Conservation (phyloP, 2,329 filamentous ascomycete species). For the Penicillium occitanis region DNA sequence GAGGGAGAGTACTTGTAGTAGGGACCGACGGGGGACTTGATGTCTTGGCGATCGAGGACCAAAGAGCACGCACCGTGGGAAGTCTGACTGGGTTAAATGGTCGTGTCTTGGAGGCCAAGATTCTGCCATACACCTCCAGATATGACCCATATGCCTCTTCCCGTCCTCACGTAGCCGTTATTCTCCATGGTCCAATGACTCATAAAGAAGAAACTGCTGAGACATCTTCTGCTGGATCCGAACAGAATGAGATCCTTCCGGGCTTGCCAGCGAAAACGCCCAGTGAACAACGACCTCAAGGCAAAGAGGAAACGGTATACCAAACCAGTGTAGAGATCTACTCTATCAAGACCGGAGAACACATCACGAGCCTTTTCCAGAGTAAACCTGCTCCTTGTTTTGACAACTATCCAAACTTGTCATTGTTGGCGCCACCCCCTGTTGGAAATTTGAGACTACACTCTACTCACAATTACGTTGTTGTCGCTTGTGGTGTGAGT, state of each 20-base stretch:
- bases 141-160: slow-evolving; percentile 54
- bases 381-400: slow-evolving; percentile 63
- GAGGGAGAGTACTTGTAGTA: slow-evolving; percentile 68
- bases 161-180: slow-evolving; percentile 74
- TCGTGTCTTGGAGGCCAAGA: slow-evolving; percentile 76
- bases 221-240: slow-evolving; percentile 36
- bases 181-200: slow-evolving; percentile 73
- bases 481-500: slow-evolving; percentile 75
- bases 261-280: slow-evolving; percentile 28
- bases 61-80: slow-evolving; percentile 67
- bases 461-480: slow-evolving; percentile 68
- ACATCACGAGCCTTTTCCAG: slow-evolving; percentile 71
- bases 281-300: slow-evolving; percentile 26
- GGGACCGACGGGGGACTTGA: slow-evolving; percentile 80
- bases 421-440: slow-evolving; percentile 68
- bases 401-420: slow-evolving; percentile 57
- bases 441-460: slow-evolving; percentile 72
- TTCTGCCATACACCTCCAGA: slow-evolving; percentile 67
- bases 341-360: slow-evolving; percentile 72
- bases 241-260: slow-evolving; percentile 36
- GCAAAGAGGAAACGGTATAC: slow-evolving; percentile 50
- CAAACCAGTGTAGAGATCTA: slow-evolving; percentile 89
- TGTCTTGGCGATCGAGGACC: slow-evolving; percentile 70
- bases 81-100: slow-evolving; percentile 75
- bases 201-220: slow-evolving; percentile 45